Evolutionary conservation across 768 basidiomycete species (phyloP), one percentile per base, ranked within the genome.

Genomic region (Naganishia antarctica): DNA sequence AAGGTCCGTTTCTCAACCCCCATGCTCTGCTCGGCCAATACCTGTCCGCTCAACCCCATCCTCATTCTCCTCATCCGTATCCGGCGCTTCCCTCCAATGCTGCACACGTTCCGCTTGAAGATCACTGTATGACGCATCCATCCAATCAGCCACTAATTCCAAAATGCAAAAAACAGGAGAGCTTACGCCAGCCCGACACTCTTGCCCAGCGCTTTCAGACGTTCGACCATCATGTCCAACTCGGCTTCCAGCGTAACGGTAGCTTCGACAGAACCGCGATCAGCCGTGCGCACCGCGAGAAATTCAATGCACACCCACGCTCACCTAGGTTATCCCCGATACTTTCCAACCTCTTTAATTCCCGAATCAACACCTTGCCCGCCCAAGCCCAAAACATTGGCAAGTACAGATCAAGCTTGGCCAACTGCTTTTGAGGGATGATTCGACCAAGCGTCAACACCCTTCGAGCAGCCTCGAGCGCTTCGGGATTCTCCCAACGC

Each of bases 341-440:
- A 31, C 29, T 41, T 28, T 37, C 40, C 34, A 63, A 43, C 18
- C 62, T 37, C 50, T 51, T 63, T 12, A 63, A 28, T 40, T 63
- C 62, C 43, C 51, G 49, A 51, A 63, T 63, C 40, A 63, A 46
- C 18, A 63, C 62, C 21, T 51, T 50, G 9, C 49, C 49, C 1
- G 62, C 62, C 62, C 62, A 63, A 3, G 46, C 51, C 49, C 49
- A 46, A 26, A 63, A 46, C 62, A 63, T 63, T 13, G 49, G 51
- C 4, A 45, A 12, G 53, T 63, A 63, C 0, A 63, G n/a, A 45
- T 63, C 62, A 8, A 63, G 31, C 11, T 63, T 51, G 23, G 11
- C n/a, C 40, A 63, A 15, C 11, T 31, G 34, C 5, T 57, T 47
- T 51, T 53, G 47, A 3, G 62, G 62, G 6, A 63, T 28, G 25